phyloP scores from a whole-genome alignment of 768 basidiomycete species.

The Candolleomyces aberdarensis region DNA sequence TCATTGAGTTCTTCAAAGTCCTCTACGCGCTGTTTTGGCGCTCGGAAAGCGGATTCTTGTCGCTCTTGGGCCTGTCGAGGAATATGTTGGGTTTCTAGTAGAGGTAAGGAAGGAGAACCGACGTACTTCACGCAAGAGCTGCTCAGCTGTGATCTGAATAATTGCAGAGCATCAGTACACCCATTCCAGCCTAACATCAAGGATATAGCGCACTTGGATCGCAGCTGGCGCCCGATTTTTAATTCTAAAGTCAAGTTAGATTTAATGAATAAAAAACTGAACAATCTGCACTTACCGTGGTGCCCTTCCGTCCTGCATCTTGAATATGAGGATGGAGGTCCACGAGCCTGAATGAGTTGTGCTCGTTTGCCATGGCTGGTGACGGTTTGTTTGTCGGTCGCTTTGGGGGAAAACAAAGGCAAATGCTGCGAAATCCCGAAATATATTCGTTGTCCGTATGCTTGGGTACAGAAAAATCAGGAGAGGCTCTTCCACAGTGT shows the following conservation, averaged over 20 bases:
- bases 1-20: conserved; percentile 90
- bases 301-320: conserved; percentile 79
- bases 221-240: conserved; percentile 97
- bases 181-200: background rate
- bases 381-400: background rate
- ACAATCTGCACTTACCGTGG: conserved; percentile 49
- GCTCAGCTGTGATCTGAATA: conserved; percentile 92
- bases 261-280: conserved; percentile 4
- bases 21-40: conserved; percentile 93
- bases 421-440: too few relatives aligned
- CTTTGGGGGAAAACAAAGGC: background rate
- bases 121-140: conserved; percentile 87
- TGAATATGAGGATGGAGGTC: conserved; percentile 1
- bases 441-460: too few relatives aligned
- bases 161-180: conserved; percentile 3
- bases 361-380: too few relatives aligned
- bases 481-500: too few relatives aligned
- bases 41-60: conserved; percentile 88
- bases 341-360: too few relatives aligned
- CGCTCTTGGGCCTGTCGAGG: conserved; percentile 84
- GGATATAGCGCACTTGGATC: conserved; percentile 62
- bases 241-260: conserved; percentile 48
- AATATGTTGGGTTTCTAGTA: background rate
- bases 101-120: background rate
- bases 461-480: too few relatives aligned